A percentile compares a stretch with the other conserved stretches of the same genome.
phyloP scores from a whole-genome alignment of 768 basidiomycete genomes.

The Kwoniella sp. region DNA sequence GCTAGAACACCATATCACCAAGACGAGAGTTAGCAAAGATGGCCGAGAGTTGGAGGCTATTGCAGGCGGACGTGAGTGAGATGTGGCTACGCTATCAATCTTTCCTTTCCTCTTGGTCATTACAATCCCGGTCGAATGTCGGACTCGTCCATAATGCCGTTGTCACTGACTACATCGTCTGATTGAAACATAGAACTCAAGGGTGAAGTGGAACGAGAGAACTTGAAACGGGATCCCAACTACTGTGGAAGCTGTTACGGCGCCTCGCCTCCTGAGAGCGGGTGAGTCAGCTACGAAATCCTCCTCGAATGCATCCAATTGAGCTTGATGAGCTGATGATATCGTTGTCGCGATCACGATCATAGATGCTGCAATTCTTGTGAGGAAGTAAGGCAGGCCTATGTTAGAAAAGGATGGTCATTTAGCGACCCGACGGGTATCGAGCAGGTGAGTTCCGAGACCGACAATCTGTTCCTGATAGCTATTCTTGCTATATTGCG shows the following conservation, averaged over 20 bases:
- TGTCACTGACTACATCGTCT: too few species aligned
- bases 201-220: slow-evolving; percentile 73
- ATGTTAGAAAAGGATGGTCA: slow-evolving; percentile 91
- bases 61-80: slow-evolving; percentile 42
- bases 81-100: slow-evolving; percentile 3
- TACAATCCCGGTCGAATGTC: too few species aligned
- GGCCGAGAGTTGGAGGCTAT: slow-evolving; percentile 62
- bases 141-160: too few species aligned
- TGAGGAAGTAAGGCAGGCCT: slow-evolving; percentile 88
- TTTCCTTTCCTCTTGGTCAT: too few species aligned
- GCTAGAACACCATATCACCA: slow-evolving; percentile 82
- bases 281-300: slow-evolving; percentile 24
- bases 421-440: slow-evolving; percentile 86
- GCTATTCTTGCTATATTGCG: too few species aligned
- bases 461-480: too few species aligned
- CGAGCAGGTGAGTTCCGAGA: slow-evolving; percentile 79
- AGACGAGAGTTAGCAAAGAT: slow-evolving; percentile 69
- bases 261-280: slow-evolving; percentile 59
- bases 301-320: neutral
- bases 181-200: slow-evolving; percentile 63
- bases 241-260: slow-evolving; percentile 98
- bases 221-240: slow-evolving; percentile 53
- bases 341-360: slow-evolving; percentile 61
- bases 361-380: slow-evolving; percentile 98
- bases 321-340: slow-evolving; percentile 56